A percentile compares a stretch with the other conserved stretches of the same genome.
Conservation (phyloP, 2,329 filamentous ascomycete species). For the Penicillium sp. region DNA sequence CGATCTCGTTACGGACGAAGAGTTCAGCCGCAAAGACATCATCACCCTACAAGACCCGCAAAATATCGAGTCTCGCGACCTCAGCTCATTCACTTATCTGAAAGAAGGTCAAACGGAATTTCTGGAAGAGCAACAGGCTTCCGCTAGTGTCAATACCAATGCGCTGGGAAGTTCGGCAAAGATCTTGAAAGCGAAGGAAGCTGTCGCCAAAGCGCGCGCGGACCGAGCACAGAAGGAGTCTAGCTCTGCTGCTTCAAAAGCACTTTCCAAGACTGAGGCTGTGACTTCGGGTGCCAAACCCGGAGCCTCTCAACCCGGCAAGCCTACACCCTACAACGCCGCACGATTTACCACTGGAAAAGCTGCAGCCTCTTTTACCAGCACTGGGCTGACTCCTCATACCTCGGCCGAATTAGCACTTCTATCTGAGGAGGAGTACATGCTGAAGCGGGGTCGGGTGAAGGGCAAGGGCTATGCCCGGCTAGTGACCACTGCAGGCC, state of each 20-base stretch:
- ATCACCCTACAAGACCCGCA: slow-evolving; percentile 96
- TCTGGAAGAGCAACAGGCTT: slow-evolving; percentile 64
- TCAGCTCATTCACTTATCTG: slow-evolving; percentile 86
- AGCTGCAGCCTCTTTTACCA: slow-evolving; percentile 92
- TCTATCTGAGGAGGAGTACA: slow-evolving; percentile 91
- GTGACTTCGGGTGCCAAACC: slow-evolving; percentile 21
- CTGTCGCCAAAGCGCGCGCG: slow-evolving; percentile 84
- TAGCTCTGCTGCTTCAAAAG: slow-evolving; percentile 53
- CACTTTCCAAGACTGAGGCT: slow-evolving; percentile 24
- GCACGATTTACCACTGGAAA: slow-evolving; percentile 87
- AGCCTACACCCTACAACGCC: slow-evolving; percentile 70
- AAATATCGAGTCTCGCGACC: slow-evolving; percentile 77
- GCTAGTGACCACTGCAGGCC: slow-evolving; percentile 81
- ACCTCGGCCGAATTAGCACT: slow-evolving; percentile 85
- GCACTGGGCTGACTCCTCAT: slow-evolving; percentile 87
- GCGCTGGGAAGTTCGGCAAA: slow-evolving; percentile 79
- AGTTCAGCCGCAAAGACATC: slow-evolving; percentile 87
- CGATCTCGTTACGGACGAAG: slow-evolving; percentile 82
- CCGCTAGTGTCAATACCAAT: slow-evolving; percentile 71
- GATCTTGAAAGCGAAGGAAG: slow-evolving; percentile 86
- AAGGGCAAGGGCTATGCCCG: slow-evolving; percentile 89
- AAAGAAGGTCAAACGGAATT: slow-evolving; percentile 74
- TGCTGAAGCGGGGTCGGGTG: slow-evolving; percentile 86
- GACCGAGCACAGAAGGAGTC: slow-evolving; percentile 63
- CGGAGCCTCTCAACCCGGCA: slow-evolving; percentile 29